phyloP scores from a whole-genome alignment of 345 rosid species.

The Pseudoturritis turrita region DNA sequence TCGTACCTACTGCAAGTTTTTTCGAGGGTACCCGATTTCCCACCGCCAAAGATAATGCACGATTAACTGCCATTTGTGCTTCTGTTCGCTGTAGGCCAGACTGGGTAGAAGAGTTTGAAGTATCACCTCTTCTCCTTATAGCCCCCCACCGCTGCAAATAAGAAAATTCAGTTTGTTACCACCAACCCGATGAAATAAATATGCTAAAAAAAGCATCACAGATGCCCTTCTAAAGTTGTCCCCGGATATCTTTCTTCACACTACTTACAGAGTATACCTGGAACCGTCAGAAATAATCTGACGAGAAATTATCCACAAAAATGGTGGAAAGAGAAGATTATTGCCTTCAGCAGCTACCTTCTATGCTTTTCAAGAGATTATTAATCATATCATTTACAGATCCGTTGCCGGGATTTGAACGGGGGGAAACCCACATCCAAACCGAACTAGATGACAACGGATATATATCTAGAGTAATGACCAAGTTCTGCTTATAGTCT shows the following conservation, averaged over 20 bases:
- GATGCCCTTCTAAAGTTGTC: slow-evolving; percentile 19
- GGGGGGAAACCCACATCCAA: slow-evolving; percentile 62
- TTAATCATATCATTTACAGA: slow-evolving; percentile 15
- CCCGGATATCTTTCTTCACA: neutral
- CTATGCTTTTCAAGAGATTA: neutral
- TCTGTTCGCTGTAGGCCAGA: slow-evolving; percentile 56
- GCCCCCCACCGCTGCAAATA: slow-evolving; percentile 70
- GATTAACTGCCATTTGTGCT: slow-evolving; percentile 73
- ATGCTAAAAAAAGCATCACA: slow-evolving; percentile 8
- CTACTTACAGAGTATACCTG: slow-evolving; percentile 17
- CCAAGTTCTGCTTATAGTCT: neutral
- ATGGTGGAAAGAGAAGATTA: slow-evolving; percentile 4
- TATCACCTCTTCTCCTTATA: slow-evolving; percentile 45
- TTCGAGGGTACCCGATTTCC: slow-evolving; percentile 45
- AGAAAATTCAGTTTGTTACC: slow-evolving; percentile 21
- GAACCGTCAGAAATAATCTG: slow-evolving; percentile 12
- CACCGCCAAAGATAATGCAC: slow-evolving; percentile 74
- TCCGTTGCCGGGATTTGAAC: slow-evolving; percentile 73
- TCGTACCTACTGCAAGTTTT: slow-evolving; percentile 38
- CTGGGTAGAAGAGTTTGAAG: slow-evolving; percentile 33
- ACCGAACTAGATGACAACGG: slow-evolving; percentile 72
- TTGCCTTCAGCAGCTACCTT: neutral
- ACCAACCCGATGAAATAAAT: slow-evolving; percentile 17
- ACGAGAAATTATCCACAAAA: slow-evolving; percentile 17
- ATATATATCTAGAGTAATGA: slow-evolving; percentile 17